Evolutionary conservation across 805 yeast species (phyloP).

Genomic region (Ogataea polymorpha): DNA sequence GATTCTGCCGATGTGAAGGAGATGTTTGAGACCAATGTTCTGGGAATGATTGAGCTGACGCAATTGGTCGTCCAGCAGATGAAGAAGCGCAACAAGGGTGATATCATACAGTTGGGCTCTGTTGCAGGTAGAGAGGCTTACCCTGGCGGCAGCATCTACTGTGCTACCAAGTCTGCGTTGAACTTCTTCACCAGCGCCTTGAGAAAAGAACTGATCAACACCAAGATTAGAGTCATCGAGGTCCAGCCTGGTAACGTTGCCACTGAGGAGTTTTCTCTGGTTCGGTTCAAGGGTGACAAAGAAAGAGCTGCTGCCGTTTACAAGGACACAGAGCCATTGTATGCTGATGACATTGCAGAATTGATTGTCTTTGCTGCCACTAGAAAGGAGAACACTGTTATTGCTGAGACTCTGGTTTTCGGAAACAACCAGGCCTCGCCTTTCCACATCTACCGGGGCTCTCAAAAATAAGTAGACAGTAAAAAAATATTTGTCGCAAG

Average conservation of each 20-base stretch:
- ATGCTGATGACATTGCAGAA: conserved; percentile 74
- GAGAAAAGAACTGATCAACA: conserved; percentile 51
- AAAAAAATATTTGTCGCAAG: conserved; percentile 3
- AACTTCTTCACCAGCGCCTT: conserved; percentile 68
- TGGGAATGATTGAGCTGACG: conserved; percentile 80
- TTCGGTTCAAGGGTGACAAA: conserved; percentile 62
- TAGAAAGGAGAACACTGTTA: conserved; percentile 66
- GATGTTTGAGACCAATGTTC: conserved; percentile 84
- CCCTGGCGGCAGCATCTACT: conserved; percentile 76
- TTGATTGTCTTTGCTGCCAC: conserved; percentile 63
- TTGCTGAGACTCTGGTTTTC: conserved; percentile 80
- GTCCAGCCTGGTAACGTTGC: conserved; percentile 79
- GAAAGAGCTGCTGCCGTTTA: conserved; percentile 62
- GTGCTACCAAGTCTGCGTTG: conserved; percentile 72
- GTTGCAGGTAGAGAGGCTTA: conserved; percentile 78
- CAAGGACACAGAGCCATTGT: conserved; percentile 63
- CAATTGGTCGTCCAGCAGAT: conserved; percentile 73
- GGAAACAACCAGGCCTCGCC: conserved; percentile 86
- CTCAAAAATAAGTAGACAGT: neutral
- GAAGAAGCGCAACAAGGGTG: conserved; percentile 68
- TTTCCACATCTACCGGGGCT: conserved; percentile 48
- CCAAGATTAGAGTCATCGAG: conserved; percentile 64
- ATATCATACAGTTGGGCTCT: conserved; percentile 71
- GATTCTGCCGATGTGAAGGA: conserved; percentile 58
- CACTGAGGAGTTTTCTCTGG: conserved; percentile 64